phyloP scores from a whole-genome alignment of 495 filamentous ascomycete genomes.

The Ascodesmis nigricans region DNA sequence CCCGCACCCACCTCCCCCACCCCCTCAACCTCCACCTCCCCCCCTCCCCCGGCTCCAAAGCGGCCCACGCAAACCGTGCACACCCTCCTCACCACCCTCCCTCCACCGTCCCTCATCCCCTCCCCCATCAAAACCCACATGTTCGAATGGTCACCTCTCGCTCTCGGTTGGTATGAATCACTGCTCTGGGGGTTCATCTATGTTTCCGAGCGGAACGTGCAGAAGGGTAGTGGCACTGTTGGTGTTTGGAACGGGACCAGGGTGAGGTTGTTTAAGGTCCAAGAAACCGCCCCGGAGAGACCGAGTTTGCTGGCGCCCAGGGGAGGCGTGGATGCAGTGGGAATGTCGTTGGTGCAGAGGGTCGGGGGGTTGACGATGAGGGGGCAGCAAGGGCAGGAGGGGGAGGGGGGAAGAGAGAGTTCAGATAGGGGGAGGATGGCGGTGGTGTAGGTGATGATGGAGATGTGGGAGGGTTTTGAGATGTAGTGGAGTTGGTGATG shows the following conservation, averaged over 20 bases:
- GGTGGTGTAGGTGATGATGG: too few relatives aligned
- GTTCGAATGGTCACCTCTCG: conserved; percentile 86
- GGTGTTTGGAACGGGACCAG: conserved; percentile 86
- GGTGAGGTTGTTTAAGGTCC: conserved; percentile 75
- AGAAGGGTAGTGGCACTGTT: conserved; percentile 67
- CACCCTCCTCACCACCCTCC: too few relatives aligned
- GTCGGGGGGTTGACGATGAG: conserved; percentile 43
- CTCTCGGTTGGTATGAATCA: conserved; percentile 89
- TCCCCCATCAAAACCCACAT: conserved; percentile 58
- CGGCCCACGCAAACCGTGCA: conserved; percentile 26
- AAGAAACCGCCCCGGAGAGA: conserved; percentile 57
- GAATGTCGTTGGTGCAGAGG: conserved; percentile 69
- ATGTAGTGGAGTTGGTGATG: too few relatives aligned
- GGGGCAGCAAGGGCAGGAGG: conserved; percentile 7
- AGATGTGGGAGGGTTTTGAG: too few relatives aligned
- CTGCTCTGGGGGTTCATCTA: conserved; percentile 94
- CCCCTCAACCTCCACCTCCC: too few relatives aligned
- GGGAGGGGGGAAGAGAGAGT: background rate
- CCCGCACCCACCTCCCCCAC: background rate
- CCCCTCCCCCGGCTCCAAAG: conserved; percentile 22
- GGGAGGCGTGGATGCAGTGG: conserved; percentile 88
- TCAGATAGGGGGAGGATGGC: too few relatives aligned
- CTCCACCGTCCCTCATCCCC: conserved; percentile 48
- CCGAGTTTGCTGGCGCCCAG: conserved; percentile 64
- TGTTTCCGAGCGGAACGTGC: conserved; percentile 65